Base-by-base conservation (phyloP, 2,329 filamentous ascomycete genomes). In the Colletotrichum siamense region DNA sequence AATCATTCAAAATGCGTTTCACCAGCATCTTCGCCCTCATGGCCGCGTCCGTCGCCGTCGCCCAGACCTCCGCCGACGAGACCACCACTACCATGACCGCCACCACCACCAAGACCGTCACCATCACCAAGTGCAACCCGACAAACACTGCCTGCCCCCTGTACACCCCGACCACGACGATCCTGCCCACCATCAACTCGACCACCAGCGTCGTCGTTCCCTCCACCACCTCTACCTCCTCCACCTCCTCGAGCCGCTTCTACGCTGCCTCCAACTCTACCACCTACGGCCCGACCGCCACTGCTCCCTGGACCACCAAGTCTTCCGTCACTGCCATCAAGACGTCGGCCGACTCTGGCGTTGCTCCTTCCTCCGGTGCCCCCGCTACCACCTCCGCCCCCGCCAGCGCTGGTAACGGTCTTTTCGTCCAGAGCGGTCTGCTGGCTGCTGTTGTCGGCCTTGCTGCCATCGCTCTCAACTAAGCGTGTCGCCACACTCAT, bases 51-150 rank as follows among this genome's bases (percentile, higher is more conserved):
- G 83, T 86, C 64, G 64, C 84, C 70, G 83, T 84, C 66, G 81
- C 82, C 77, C 85, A 84, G 75, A 81, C 81, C 63, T 76, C 77
- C 55, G 77, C 80, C 26, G 78, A 82, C 55, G 75, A 78, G 67
- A 82, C 79, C 75, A 88, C 85, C 76, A 85, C 84, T 73, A 85
- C 84, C 13, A 69, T 84, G 74, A 90, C 88, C 71, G 85, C 86
- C 18, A 90, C 88, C 73, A 83, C 83, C 69, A 88, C 86, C 71
- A 82, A 81, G 79, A 86, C 85, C 67, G 74, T 87, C 78, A 90
- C 88, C 81, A 83, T 90, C 81, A 90, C 88, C 73, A 79, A 83
- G 80, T 89, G 88, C 85, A 84, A 86, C 81, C 85, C 87, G 59
- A 83, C 82, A 13, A 82, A 85, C 77, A 83, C 84, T 77, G 83